Evolutionary conservation across 192 early-diverging fungal species (phyloP), one percentile per base, ranked within the genome.

Genomic region (Coemansia guatemalensis): DNA sequence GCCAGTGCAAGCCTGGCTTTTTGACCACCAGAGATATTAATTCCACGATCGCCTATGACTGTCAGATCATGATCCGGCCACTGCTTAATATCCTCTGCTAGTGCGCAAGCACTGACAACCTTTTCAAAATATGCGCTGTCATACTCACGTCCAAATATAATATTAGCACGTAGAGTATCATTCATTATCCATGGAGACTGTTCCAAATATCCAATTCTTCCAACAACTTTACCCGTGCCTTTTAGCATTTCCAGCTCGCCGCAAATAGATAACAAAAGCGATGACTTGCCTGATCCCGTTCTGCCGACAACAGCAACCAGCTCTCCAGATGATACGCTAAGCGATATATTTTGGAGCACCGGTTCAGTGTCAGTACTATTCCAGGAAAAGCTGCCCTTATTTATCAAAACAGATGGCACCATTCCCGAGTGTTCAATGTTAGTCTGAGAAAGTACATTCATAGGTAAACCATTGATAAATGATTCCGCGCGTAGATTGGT

Each of bases 231-330:
- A 5, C 91, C 81, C 17, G 60, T 1, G 0, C 60, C 60, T 17
- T 53, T 50, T 5, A 61, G 56, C 27, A 79, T 73, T 53, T 75
- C 84, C 82, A 91, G 88, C 61, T 93, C 92, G 12, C 92, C 88
- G 20, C 93, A 79, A 44, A 95, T 65, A 8, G 89, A 86, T 35
- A 84, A 87, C 1, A 95, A 67, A 5, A 95, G 71, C 0, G 89
- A 88, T 0, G 86, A 88, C 62, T 95, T 95, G 53, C 92, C 92
- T 21, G 81, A 78, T 11, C 90, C 93, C 14, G 93, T 90, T 1
- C 84, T 69, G 1, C 93, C 93, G 17, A 93, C 87, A 26, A 95
- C 68, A 0, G 89, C 92, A 0, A 88, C 86, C 6, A 95, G 82
- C 2, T 75, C 35, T 30, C 85, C 73, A 50, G 75, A 59, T 64